Evolutionary conservation across 225 moss, liverwort and hornwort species (phyloP).

Genomic region (Pseudisothecium myosuroides): DNA sequence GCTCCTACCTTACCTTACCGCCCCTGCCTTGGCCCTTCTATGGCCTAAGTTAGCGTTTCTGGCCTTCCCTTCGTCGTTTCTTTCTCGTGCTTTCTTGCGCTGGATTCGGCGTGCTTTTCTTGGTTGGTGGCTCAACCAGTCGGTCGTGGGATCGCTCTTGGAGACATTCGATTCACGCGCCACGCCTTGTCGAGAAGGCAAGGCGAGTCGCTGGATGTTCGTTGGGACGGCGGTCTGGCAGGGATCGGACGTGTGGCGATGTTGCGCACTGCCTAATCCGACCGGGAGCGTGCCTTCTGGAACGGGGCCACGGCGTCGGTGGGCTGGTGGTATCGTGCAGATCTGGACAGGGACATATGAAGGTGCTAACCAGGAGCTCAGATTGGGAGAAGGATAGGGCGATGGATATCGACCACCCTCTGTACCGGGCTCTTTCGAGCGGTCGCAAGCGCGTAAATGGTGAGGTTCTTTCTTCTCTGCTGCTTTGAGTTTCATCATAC

Average conservation of each 20-base stretch:
- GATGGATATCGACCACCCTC: constrained; percentile 62
- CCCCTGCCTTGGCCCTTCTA: background rate
- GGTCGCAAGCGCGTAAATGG: constrained; percentile 67
- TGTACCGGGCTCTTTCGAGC: constrained; percentile 44
- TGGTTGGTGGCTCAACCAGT: background rate
- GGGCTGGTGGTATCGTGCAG: background rate
- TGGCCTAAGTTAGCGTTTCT: background rate
- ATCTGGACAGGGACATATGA: constrained; percentile 33
- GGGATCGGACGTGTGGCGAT: constrained; percentile 20
- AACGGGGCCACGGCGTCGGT: background rate
- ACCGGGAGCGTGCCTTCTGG: background rate
- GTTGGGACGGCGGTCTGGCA: background rate
- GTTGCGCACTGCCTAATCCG: constrained; percentile 1
- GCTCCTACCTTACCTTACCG: background rate
- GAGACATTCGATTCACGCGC: background rate
- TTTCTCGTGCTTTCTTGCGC: background rate
- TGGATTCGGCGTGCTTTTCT: background rate
- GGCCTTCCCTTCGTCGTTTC: background rate
- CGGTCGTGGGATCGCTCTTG: background rate
- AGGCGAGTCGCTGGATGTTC: constrained; percentile 1
- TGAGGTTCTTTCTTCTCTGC: background rate
- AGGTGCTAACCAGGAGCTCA: constrained; percentile 24
- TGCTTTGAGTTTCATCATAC: background rate
- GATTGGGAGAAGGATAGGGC: constrained; percentile 29
- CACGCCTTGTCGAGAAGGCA: background rate